phyloP scores from a whole-genome alignment of 805 yeast species.

The Pichia membranifaciens region DNA sequence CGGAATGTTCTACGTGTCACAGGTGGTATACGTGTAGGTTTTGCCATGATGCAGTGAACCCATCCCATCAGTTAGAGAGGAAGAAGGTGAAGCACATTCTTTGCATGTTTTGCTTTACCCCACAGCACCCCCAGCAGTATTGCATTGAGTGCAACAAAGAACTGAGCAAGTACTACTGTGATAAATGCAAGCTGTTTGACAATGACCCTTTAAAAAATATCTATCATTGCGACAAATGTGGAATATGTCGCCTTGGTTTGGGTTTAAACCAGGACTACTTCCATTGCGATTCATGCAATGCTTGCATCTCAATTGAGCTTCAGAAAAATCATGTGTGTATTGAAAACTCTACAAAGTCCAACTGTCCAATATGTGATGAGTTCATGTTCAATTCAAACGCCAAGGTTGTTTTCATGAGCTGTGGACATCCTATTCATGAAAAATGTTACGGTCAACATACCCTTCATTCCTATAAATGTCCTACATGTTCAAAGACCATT shows the following conservation, averaged over 20 bases:
- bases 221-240: constrained; percentile 90
- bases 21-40: constrained; percentile 78
- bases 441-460: constrained; percentile 74
- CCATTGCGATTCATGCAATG: constrained; percentile 86
- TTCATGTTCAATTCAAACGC: constrained; percentile 77
- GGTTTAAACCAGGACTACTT: constrained; percentile 86
- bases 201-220: constrained; percentile 73
- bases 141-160: constrained; percentile 64
- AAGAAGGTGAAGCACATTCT: constrained; percentile 59
- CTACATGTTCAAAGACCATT: constrained; percentile 79
- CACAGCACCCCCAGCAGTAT: constrained; percentile 66
- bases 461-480: constrained; percentile 85
- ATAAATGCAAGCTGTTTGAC: constrained; percentile 74
- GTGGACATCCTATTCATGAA: constrained; percentile 94
- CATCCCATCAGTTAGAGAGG: constrained; percentile 53
- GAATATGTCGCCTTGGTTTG: constrained; percentile 84
- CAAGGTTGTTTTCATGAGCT: constrained; percentile 84
- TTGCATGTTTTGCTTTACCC: constrained; percentile 74
- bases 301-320: constrained; percentile 77
- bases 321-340: constrained; percentile 77
- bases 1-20: constrained; percentile 71
- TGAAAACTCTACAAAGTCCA: constrained; percentile 80
- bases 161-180: constrained; percentile 74
- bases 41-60: constrained; percentile 67
- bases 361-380: constrained; percentile 91